These are phyloP conservation scores for Penicillium desertorum DNA, from an alignment of 495 filamentous ascomycete species.

Conservation along the genomic window DNA sequence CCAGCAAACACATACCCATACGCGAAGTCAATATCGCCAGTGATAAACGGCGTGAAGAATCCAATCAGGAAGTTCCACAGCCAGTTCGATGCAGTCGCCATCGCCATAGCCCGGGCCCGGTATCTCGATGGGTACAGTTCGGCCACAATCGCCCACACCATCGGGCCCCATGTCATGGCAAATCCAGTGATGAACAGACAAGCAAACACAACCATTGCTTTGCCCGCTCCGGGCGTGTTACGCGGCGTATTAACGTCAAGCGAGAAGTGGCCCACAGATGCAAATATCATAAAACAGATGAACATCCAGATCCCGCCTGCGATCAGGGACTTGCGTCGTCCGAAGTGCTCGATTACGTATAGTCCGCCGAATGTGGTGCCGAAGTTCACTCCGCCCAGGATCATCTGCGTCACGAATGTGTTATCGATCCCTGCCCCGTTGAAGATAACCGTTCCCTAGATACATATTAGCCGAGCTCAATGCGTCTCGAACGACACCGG, in stretches of 20 bases:
- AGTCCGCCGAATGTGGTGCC: constrained; percentile 66
- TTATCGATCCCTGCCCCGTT: constrained; percentile 63
- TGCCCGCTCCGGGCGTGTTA: constrained; percentile 58
- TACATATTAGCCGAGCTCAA: constrained; percentile 32
- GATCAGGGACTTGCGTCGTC: constrained; percentile 65
- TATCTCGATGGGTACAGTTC: constrained; percentile 78
- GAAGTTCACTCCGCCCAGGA: constrained; percentile 71
- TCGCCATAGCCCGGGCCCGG: constrained; percentile 70
- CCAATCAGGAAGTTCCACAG: constrained; percentile 81
- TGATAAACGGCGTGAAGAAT: constrained; percentile 79
- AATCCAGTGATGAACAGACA: constrained; percentile 59
- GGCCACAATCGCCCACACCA: constrained; percentile 77
- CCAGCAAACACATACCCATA: constrained; percentile 80
- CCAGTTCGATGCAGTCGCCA: constrained; percentile 82
- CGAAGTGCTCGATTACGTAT: constrained; percentile 66
- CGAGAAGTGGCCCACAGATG: constrained; percentile 62
- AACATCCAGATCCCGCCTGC: constrained; percentile 68
- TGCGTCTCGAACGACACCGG: too few species aligned
- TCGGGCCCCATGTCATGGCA: constrained; percentile 76
- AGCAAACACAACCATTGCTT: constrained; percentile 70
- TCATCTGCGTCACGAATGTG: constrained; percentile 68
- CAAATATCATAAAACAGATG: constrained; percentile 68
- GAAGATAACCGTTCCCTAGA: constrained; percentile 67
- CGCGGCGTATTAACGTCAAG: constrained; percentile 53
- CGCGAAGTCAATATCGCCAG: constrained; percentile 62